Conservation (phyloP, 352 stramenopile genomes). For the Globisporangium ultimum region DNA sequence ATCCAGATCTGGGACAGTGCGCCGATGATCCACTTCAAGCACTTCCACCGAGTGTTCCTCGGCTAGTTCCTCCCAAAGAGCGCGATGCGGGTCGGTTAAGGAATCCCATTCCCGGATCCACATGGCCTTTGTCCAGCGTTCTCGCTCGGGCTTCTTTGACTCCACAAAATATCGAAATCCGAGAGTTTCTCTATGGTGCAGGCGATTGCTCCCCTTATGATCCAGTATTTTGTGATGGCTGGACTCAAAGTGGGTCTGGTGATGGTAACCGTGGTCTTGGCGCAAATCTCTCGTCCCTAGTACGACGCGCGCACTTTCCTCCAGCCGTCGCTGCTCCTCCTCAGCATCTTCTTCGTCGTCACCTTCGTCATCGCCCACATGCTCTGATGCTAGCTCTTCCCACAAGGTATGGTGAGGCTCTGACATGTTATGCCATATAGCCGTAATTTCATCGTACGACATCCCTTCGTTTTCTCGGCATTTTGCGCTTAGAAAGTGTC, state of each 20-base stretch:
- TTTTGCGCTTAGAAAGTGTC: constrained; percentile 31
- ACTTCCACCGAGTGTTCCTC: constrained; percentile 10
- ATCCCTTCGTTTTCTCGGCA: constrained; percentile 22
- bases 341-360: constrained; percentile 3
- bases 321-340: constrained; percentile 20
- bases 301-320: constrained; percentile 24
- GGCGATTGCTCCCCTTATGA: not conserved
- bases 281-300: constrained; percentile 10
- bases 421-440: constrained; percentile 34
- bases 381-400: constrained; percentile 28
- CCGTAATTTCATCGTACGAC: constrained; percentile 22
- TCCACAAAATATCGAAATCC: constrained; percentile 27
- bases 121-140: constrained; percentile 21
- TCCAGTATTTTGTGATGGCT: constrained; percentile 4
- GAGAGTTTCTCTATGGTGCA: not conserved
- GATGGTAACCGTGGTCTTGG: constrained; percentile 4
- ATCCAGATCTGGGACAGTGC: constrained; percentile 17
- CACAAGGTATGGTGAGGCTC: constrained; percentile 34
- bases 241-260: constrained; percentile 6
- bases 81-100: constrained; percentile 16
- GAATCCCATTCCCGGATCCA: constrained; percentile 26
- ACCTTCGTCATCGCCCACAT: not conserved
- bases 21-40: constrained; percentile 11
- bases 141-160: constrained; percentile 20
- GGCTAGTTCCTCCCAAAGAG: constrained; percentile 30